A percentile compares a stretch with the other conserved stretches of the same genome.
These are phyloP conservation scores for Ogataea pignaliae DNA, from an alignment of 805 yeast genomes.

Conservation along the genomic window DNA sequence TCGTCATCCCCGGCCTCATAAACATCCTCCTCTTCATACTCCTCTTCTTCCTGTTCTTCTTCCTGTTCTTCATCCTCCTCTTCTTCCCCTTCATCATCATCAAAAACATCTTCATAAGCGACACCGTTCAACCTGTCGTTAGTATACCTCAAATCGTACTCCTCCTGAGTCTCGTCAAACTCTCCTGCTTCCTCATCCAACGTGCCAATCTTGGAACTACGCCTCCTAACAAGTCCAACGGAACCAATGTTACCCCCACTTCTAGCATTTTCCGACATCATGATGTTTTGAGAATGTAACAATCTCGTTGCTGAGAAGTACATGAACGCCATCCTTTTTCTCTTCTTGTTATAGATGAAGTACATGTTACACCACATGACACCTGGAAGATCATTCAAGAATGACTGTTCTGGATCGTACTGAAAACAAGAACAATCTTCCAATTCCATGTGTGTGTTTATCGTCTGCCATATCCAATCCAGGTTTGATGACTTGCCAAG, in stretches of 20 bases:
- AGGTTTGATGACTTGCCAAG: slow-evolving; percentile 52
- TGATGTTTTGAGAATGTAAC: slow-evolving; percentile 13
- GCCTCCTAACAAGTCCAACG: slow-evolving; percentile 15
- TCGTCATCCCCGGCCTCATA: slow-evolving; percentile 10
- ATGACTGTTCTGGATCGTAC: slow-evolving; percentile 59
- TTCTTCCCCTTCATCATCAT: slow-evolving; percentile 35
- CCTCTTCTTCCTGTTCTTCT: slow-evolving; percentile 31
- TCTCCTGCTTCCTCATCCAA: slow-evolving; percentile 27
- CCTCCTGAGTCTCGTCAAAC: slow-evolving; percentile 30
- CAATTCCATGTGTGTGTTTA: slow-evolving; percentile 77
- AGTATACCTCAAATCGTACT: slow-evolving; percentile 32
- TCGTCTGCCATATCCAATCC: slow-evolving; percentile 79
- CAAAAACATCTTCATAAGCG: slow-evolving; percentile 33
- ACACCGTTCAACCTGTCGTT: slow-evolving; percentile 18
- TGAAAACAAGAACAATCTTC: slow-evolving; percentile 60
- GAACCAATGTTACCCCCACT: neutral
- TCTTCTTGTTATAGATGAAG: slow-evolving; percentile 86
- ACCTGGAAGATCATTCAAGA: slow-evolving; percentile 58
- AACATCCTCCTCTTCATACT: slow-evolving; percentile 22
- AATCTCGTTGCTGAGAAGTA: slow-evolving; percentile 53
- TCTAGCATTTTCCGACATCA: slow-evolving; percentile 25
- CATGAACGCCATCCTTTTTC: slow-evolving; percentile 86
- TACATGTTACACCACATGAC: slow-evolving; percentile 76
- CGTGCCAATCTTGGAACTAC: slow-evolving; percentile 29
- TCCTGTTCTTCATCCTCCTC: slow-evolving; percentile 41